Evolutionary conservation across 31 red algal genomes (phyloP).

Genomic region (Bonnemaisonia californica): DNA sequence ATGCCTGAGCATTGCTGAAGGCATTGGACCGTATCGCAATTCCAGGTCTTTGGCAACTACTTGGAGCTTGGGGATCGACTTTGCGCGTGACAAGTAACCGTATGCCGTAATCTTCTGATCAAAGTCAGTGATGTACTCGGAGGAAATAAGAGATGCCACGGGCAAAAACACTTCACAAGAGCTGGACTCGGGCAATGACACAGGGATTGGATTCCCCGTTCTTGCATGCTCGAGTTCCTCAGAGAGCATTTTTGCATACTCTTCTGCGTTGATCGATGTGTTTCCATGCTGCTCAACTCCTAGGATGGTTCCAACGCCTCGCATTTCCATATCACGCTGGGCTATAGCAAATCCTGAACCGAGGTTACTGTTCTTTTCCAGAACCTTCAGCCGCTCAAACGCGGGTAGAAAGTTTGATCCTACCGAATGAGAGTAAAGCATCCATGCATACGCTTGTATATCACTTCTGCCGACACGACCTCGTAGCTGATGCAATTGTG

Average conservation of each 20-base stretch:
- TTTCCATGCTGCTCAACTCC: constrained; percentile 93
- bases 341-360: constrained; percentile 92
- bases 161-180: constrained; percentile 65
- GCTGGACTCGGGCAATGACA: constrained; percentile 21
- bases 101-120: constrained; percentile 78
- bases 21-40: constrained; percentile 57
- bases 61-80: constrained; percentile 26
- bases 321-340: constrained; percentile 96
- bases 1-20: constrained; percentile 37
- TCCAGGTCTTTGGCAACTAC: constrained; percentile 31
- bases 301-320: constrained; percentile 89
- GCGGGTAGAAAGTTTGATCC: constrained; percentile 13
- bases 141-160: constrained; percentile 70
- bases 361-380: constrained; percentile 70
- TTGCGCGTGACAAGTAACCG: constrained; percentile 24
- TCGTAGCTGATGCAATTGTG: constrained; percentile 97
- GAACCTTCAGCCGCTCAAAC: constrained; percentile 60
- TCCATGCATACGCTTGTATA: constrained; percentile 85
- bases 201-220: constrained; percentile 50
- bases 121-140: constrained; percentile 73
- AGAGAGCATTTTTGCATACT: constrained; percentile 74
- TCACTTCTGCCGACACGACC: constrained; percentile 93
- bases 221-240: constrained; percentile 79
- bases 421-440: constrained; percentile 40
- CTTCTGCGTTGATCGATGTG: constrained; percentile 68